Base-by-base conservation (phyloP, 768 basidiomycete genomes). In the Infundibulicybe gibba region DNA sequence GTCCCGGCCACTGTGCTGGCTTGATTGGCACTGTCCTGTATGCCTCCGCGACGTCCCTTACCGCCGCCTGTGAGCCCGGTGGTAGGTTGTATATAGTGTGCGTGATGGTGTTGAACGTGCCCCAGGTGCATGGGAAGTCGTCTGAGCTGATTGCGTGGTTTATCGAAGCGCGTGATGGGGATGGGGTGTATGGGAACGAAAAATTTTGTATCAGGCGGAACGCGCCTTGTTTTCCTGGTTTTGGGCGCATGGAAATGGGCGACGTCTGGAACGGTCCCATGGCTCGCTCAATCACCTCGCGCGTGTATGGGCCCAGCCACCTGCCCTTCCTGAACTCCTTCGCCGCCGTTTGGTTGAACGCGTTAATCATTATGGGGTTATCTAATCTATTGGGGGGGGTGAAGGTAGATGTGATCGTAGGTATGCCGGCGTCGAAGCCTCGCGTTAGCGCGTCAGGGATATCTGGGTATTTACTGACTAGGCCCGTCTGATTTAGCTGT, bases 291-390 rank as follows among this genome's bases (percentile, higher is more conserved):
- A 38, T 14, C 10, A n/a, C 35, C 14, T 38, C n/a, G 4, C 17
- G 10, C n/a, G 35, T n/a, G 35, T n/a, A 38, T 4, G 35, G 35
- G 4, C 35, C 35, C 10, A 38, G 35, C n/a, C 17, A 38, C 10
- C 35, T 38, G 35, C 35, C 35, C 17, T 14, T 38, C 10, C 4
- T 3, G n/a, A 38, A 19, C 10, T 38, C 35, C 10, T 38, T 14
- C 4, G 17, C 14, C 4, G 17, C 10, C 10, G 35, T 19, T 3
- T 3, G 14, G 6, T 38, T 38, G 17, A 38, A 38, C 68, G 62
- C 2, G n/a, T n/a, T n/a, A 38, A 10, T 10, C n/a, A 38, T 38
- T 19, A 38, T 38, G 14, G 17, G 6, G 17, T 19, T 38, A 6
- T n/a, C n/a, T n/a, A 19, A 10, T 6, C 10, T 38, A 10, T 38